Evolutionary conservation across 2,329 filamentous ascomycete genomes (phyloP), one percentile per base, ranked within the genome.

Genomic region (Fusarium compactum): DNA sequence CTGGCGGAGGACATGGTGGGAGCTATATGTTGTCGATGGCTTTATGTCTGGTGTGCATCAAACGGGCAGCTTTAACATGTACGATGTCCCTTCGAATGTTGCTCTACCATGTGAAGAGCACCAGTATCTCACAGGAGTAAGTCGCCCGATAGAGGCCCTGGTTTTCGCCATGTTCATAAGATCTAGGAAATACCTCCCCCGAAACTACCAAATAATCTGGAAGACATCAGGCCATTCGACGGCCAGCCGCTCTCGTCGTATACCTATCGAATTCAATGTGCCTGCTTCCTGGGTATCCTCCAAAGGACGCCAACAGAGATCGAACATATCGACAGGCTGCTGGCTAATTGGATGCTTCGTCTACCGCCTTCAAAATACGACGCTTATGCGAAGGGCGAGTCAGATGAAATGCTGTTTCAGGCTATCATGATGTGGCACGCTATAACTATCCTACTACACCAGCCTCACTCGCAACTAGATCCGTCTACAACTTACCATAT

Each of bases 1-100:
- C 15, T 60, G 58, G 58, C 25, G 58, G 55, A 41, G 58, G 12
- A 60, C 58, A 6, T 60, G 58, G 58, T 60, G 58, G 58, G 58
- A 60, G 41, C 58, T 60, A 8, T 60, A 60, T 9, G 32, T 60
- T 10, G 58, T 60, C 12, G 58, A 60, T 32, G 58, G 41, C 11
- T 53, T 60, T 10, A 47, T 47, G 32, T 60, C 58, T 1, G 58
- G 58, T 18, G 58, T 60, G 14, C 58, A 60, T 47, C 58, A 46
- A 58, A 58, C 53, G 3, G 29, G 58, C 53, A 58, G 8, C 6
- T 60, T 60, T 41, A 15, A n/a, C 6, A 9, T 60, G 41, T 45
- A 47, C 15, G 30, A 58, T 22, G 14, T 60, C 8, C 41, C 25
- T 22, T 8, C 58, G 6, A n/a, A 27, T 41, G 53, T 48, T 7